Conservation (phyloP, 768 basidiomycete genomes). For the Wakefieldia striispora region DNA sequence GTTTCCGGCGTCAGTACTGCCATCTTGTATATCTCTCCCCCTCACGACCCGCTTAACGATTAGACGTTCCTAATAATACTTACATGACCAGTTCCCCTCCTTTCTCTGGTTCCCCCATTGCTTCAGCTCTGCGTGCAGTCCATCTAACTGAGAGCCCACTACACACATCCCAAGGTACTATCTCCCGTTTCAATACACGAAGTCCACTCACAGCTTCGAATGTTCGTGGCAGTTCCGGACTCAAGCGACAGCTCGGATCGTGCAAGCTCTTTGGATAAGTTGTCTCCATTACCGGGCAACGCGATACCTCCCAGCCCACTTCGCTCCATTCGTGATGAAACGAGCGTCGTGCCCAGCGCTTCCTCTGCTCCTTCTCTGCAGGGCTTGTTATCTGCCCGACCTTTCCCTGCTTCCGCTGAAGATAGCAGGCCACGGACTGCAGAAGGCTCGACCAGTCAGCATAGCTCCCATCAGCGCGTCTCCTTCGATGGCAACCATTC, state of each 20-base stretch:
- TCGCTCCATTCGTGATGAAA: constrained; percentile 31
- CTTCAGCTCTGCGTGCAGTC: neutral
- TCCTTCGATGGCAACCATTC: constrained; percentile 48
- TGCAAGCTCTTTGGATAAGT: constrained; percentile 44
- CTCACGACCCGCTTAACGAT: constrained; percentile 13
- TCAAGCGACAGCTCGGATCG: constrained; percentile 24
- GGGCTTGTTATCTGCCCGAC: constrained; percentile 21
- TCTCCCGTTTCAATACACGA: neutral
- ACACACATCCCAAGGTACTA: constrained; percentile 9
- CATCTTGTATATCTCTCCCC: neutral
- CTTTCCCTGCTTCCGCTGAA: constrained; percentile 15
- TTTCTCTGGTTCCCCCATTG: constrained; percentile 20
- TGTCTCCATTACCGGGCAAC: constrained; percentile 38
- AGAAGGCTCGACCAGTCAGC: constrained; percentile 40
- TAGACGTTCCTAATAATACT: neutral
- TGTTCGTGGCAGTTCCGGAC: constrained; percentile 4
- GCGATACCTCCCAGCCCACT: constrained; percentile 34
- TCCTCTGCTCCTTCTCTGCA: constrained; percentile 43
- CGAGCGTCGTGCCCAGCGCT: constrained; percentile 40
- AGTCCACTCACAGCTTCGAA: neutral
- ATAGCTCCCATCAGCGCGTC: constrained; percentile 49
- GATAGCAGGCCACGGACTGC: constrained; percentile 26
- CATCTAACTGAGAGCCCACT: constrained; percentile 2
- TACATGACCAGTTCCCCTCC: constrained; percentile 21
- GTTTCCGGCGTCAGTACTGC: neutral